These are phyloP conservation scores for thale cress (Arabidopsis thaliana) DNA, from an alignment of 345 rosid species.

Conservation along the genomic window TAIR10.1 NC_003075.7:10644501-10645000, in stretches of 20 bases:
- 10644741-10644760: slow-evolving; percentile 20
- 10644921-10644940: not conserved
- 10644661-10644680: not conserved
- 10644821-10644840: slow-evolving; percentile 24
- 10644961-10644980: not conserved
- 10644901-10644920: too few relatives aligned
- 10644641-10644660: slow-evolving; percentile 27
- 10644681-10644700: not conserved
- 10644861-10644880: not conserved
- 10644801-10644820: slow-evolving; percentile 20
- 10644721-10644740: not conserved
- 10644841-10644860: not conserved
- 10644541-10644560: slow-evolving; percentile 32
- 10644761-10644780: not conserved
- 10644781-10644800: not conserved
- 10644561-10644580: slow-evolving; percentile 15
- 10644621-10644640: slow-evolving; percentile 22
- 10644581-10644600: slow-evolving; percentile 27
- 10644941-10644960: not conserved
- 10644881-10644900: too few relatives aligned
- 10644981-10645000: slow-evolving; percentile 12
- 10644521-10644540: slow-evolving; percentile 12
- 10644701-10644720: too few relatives aligned
- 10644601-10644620: slow-evolving; percentile 5
- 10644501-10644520: not conserved